phyloP scores from a whole-genome alignment of 2,329 filamentous ascomycete species.

The Arthroderma sp. region DNA sequence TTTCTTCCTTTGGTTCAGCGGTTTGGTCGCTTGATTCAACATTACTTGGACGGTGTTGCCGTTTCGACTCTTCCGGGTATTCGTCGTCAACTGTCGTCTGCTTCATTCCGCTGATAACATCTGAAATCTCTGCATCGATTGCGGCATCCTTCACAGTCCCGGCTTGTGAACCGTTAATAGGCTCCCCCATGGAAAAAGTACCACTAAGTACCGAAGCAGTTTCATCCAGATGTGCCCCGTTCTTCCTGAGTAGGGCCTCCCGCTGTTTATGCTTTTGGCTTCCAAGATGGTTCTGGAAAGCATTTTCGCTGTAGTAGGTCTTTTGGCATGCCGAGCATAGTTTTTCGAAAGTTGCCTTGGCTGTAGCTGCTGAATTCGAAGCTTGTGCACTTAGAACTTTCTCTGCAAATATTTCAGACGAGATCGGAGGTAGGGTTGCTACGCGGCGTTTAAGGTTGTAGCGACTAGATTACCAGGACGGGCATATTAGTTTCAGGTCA shows the following conservation, averaged over 20 bases:
- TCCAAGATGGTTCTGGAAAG: conserved; percentile 79
- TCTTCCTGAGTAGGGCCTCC: conserved; percentile 38
- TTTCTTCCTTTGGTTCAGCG: conserved; percentile 23
- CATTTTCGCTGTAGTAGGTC: conserved; percentile 93
- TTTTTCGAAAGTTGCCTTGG: conserved; percentile 79
- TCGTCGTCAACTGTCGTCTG: conserved; percentile 45
- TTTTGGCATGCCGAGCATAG: conserved; percentile 71
- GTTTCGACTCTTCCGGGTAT: conserved; percentile 26
- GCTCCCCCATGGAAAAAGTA: conserved; percentile 80
- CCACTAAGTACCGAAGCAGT: conserved; percentile 66
- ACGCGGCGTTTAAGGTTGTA: conserved; percentile 82
- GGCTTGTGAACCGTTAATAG: conserved; percentile 34
- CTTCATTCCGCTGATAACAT: conserved; percentile 66
- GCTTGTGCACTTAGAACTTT: conserved; percentile 90
- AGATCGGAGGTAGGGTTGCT: conserved; percentile 48
- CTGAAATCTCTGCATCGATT: conserved; percentile 56
- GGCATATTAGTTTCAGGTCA: not conserved
- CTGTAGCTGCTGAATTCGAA: conserved; percentile 66
- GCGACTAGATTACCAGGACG: conserved; percentile 41
- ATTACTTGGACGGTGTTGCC: conserved; percentile 30
- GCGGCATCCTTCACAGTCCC: conserved; percentile 27
- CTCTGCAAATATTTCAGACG: conserved; percentile 92
- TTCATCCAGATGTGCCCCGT: conserved; percentile 46
- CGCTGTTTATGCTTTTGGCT: conserved; percentile 79
- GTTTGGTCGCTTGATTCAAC: conserved; percentile 19